Evolutionary conservation across 75 land plant genomes (phyloP).

Genomic region (Cupressus sempervirens): DNA sequence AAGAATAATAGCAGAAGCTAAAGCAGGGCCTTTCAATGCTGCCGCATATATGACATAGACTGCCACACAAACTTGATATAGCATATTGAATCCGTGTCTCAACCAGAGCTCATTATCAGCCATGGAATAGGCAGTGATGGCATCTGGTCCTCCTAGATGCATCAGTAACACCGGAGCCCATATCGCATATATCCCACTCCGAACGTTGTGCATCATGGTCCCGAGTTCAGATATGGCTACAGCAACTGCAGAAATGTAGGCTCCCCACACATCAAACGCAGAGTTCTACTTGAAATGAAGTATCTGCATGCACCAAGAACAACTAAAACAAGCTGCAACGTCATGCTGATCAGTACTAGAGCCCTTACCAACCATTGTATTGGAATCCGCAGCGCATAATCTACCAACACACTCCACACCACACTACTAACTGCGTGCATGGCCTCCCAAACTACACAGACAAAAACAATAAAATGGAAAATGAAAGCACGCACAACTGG

Average conservation of each 20-base stretch:
- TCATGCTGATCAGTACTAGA: too few species aligned
- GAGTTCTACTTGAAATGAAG: not conserved
- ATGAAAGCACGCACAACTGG: too few species aligned
- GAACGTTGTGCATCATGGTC: not conserved
- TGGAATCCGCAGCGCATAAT: too few species aligned
- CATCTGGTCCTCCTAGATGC: constrained; percentile 32
- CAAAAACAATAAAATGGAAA: too few species aligned
- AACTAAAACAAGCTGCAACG: too few species aligned
- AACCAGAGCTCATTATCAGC: constrained; percentile 32
- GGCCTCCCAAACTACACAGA: too few species aligned
- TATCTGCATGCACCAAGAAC: constrained; percentile 5
- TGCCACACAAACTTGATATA: constrained; percentile 11
- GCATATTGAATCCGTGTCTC: constrained; percentile 15
- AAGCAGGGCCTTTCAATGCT: not conserved
- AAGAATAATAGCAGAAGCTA: not conserved
- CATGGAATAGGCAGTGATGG: constrained; percentile 25
- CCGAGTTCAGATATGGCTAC: constrained; percentile 18
- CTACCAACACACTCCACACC: too few species aligned
- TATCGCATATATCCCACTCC: constrained; percentile 3
- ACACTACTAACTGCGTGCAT: too few species aligned
- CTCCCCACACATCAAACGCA: not conserved
- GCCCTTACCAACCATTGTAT: too few species aligned
- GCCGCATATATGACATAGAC: constrained; percentile 2
- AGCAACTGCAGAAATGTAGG: constrained; percentile 17
- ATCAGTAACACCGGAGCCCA: constrained; percentile 29